Conservation (phyloP, 768 basidiomycete species). For the Strobilomyces dryophilus region DNA sequence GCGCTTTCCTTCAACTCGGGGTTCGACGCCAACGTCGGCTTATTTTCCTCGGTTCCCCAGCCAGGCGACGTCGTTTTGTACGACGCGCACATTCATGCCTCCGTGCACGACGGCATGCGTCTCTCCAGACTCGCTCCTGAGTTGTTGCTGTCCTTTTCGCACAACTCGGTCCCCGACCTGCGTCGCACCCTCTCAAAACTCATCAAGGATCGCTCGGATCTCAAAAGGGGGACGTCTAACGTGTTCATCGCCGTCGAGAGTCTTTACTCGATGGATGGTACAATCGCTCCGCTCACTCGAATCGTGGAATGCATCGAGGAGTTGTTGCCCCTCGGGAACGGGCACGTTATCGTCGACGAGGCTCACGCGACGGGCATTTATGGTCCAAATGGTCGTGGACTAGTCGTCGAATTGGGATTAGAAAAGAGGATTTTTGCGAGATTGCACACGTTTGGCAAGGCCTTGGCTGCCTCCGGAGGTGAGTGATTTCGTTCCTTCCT, state of each 20-base stretch:
- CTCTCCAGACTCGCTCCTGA: slow-evolving; percentile 43
- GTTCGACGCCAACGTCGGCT: slow-evolving; percentile 86
- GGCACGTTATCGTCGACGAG: slow-evolving; percentile 82
- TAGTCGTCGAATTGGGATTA: slow-evolving; percentile 67
- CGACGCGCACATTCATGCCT: slow-evolving; percentile 89
- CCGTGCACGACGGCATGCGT: slow-evolving; percentile 88
- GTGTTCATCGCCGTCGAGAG: slow-evolving; percentile 86
- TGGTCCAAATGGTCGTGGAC: slow-evolving; percentile 70
- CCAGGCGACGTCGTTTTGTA: slow-evolving; percentile 71
- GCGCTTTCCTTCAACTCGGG: slow-evolving; percentile 91
- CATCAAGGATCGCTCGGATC: slow-evolving; percentile 30
- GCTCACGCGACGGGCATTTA: slow-evolving; percentile 93
- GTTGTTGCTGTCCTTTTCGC: slow-evolving; percentile 51
- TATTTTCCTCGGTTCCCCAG: slow-evolving; percentile 81
- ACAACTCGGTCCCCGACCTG: slow-evolving; percentile 64
- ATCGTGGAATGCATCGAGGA: slow-evolving; percentile 63
- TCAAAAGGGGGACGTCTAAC: slow-evolving; percentile 40
- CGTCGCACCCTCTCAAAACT: slow-evolving; percentile 41
- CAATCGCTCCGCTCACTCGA: slow-evolving; percentile 67
- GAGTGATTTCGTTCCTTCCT: slow-evolving; percentile 25
- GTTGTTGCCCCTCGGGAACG: slow-evolving; percentile 57
- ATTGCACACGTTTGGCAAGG: slow-evolving; percentile 93
- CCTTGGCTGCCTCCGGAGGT: slow-evolving; percentile 84
- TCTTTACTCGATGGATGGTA: slow-evolving; percentile 96
- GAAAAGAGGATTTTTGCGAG: slow-evolving; percentile 70